Evolutionary conservation across 345 rosid genomes (phyloP), one percentile per base, ranked within the genome.

Genomic region (Salix udensis): DNA sequence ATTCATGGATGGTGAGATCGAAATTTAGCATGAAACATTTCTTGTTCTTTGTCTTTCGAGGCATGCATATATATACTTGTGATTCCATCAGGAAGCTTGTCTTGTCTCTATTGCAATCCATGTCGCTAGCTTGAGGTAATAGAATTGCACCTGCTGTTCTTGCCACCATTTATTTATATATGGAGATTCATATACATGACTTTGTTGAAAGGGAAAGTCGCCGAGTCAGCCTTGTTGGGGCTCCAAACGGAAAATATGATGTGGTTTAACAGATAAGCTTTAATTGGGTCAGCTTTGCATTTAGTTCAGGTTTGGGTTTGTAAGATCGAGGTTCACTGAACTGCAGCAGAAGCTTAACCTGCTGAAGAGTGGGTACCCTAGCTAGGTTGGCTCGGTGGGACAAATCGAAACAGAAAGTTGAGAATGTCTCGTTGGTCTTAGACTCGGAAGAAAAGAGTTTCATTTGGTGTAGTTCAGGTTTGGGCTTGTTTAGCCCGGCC

Each of bases 271-370:
- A 23, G 55, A 76, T 31, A 58, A 60, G 1, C 15, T 87, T 31
- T n/a, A n/a, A n/a, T n/a, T n/a, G 14, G 48, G 48, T 71, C 81
- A 5, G 85, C 84, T 55, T 71, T 84, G 65, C 87, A 84, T 39
- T 46, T 82, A 42, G 84, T 89, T 28, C 87, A 80, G 72, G 73
- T 86, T 26, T 83, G 91, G 93, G 73, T 80, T 31, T 89, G 92
- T 86, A 88, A 81, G 85, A n/a, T n/a, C n/a, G n/a, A n/a, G 87
- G 71, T 84, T 87, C 70, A 71, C 1, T 37, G 52, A 67, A 7
- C 55, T 89, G 36, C 73, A 30, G 18, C 85, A 86, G 61, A 5
- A 24, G 2, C 83, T 87, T 21, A 83, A 80, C 3, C 2, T 1
- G 28, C 19, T 75, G 65, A 23, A 14, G 0, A 12, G 50, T 8